These are phyloP conservation scores for Limonomyces culmigenus DNA, from an alignment of 1,284 basidiomycete species.

Conservation along the genomic window DNA sequence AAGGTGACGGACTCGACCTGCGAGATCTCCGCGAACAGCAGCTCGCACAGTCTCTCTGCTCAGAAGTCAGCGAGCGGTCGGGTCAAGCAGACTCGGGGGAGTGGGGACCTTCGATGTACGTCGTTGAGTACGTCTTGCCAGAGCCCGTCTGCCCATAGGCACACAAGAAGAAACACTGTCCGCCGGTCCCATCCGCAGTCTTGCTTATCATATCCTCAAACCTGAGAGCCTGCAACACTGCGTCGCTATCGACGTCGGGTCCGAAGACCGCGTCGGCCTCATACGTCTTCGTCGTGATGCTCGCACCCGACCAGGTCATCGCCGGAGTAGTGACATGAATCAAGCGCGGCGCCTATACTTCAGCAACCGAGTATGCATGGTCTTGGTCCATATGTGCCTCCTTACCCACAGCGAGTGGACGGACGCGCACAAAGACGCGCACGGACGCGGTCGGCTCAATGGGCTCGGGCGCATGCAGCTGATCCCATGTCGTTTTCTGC, in stretches of 20 bases:
- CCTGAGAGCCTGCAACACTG: constrained; percentile 2
- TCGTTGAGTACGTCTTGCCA: constrained; percentile 4
- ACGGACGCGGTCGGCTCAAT: too few relatives aligned
- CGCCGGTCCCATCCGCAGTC: background rate
- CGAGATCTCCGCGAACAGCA: background rate
- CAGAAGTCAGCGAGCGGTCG: background rate
- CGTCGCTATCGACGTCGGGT: constrained; percentile 1
- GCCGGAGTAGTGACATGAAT: constrained; percentile 4
- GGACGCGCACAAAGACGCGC: constrained; percentile 2
- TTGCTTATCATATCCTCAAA: background rate
- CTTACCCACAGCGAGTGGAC: constrained; percentile 2
- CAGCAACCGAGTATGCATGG: constrained; percentile 2
- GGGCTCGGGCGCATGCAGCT: too few relatives aligned
- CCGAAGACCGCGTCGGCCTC: constrained; percentile 1
- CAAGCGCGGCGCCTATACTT: constrained; percentile 1
- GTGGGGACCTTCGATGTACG: background rate
- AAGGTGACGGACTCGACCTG: background rate
- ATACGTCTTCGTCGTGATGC: constrained; percentile 2
- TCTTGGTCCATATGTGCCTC: background rate
- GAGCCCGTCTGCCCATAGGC: constrained; percentile 4
- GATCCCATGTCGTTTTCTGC: too few relatives aligned
- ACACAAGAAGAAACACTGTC: constrained; percentile 1
- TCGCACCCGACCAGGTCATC: constrained; percentile 1
- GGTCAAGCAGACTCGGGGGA: background rate
- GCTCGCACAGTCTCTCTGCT: background rate